Conservation (phyloP, 495 filamentous ascomycete genomes). For the Neurospora hispaniola region DNA sequence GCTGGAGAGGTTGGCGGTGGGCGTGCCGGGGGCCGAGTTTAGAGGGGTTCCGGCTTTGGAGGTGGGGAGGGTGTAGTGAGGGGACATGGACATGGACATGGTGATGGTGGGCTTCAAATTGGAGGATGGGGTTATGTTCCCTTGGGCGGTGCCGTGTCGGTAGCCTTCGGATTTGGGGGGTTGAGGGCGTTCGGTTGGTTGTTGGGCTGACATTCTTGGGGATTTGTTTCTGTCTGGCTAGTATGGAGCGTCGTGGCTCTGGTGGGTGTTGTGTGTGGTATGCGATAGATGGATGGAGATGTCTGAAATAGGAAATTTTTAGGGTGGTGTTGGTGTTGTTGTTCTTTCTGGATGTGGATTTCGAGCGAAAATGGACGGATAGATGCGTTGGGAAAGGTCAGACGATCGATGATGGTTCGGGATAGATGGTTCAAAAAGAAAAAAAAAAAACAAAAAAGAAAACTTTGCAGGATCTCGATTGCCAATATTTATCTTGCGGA, state of each 20-base stretch:
- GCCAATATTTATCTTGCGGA: not conserved
- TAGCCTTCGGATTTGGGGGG: conserved; percentile 44
- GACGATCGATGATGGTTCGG: not conserved
- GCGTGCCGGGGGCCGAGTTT: not conserved
- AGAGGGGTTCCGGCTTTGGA: not conserved
- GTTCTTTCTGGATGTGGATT: not conserved
- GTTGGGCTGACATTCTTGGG: conserved; percentile 14
- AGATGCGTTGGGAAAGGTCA: not conserved
- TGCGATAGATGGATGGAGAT: not conserved
- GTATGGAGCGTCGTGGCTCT: not conserved
- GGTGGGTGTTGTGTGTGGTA: not conserved
- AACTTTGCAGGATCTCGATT: not conserved
- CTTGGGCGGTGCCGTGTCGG: not conserved
- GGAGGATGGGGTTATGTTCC: not conserved
- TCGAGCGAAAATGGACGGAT: not conserved
- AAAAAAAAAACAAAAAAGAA: not conserved
- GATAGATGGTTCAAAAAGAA: too few species aligned
- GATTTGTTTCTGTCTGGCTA: not conserved
- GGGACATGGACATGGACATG: conserved; percentile 1
- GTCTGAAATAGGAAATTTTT: not conserved
- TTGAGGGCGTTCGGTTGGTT: conserved; percentile 32
- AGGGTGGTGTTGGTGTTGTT: not conserved
- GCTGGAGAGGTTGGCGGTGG: not conserved
- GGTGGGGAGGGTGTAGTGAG: conserved; percentile 39
- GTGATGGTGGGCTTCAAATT: conserved; percentile 1